Base-by-base conservation (phyloP, 192 early-diverging fungal genomes). In the Umbelopsis sp. region DNA sequence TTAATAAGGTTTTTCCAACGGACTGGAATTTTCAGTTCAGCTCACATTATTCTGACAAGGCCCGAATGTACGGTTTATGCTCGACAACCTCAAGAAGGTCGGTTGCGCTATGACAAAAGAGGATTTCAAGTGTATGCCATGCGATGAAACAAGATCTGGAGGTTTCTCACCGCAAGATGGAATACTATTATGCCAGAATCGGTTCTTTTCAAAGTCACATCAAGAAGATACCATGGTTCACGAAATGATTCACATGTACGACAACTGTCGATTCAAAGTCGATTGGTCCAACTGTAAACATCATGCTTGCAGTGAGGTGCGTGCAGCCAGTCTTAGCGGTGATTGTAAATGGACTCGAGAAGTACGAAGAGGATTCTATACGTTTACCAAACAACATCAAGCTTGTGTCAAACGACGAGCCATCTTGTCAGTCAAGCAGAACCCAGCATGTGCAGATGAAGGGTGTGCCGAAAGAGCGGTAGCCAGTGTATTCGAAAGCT, bases 191-290 rank as follows among this genome's bases (percentile, higher is more conserved):
- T 98, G 97, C 80, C 89, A 94, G 74, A 96, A 97, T 78, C 83
- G 84, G 71, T 83, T 98, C 62, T 77, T 84, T 34, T 84, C 85
- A 44, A 95, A 93, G 76, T 82, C 82, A n/a, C 94, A 95, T 71
- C 83, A 92, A 83, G 95, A 97, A 77, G 91, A 94, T 68, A 96
- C 95, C 2, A 91, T 98, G 86, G 92, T 93, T 8, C 97, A 98
- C 72, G 97, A 98, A 76, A 90, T 94, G 91, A 82, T 94, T 29
- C 93, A 94, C 72, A 91, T 92, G 59, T 93, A 91, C 74, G 93
- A 94, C 65, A 84, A 94, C 62, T 87, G 88, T 45, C 83, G 83
- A 73, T 92, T 90, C 74, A 87, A 91, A 43, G 74, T 94, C 6
- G 85, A 93, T 50, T 92, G 91, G 90, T 80, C 72, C 53, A 92